These are phyloP conservation scores for Neospora caninum DNA, from an alignment of 169 alveolate species.

Conservation along the genomic window DNA sequence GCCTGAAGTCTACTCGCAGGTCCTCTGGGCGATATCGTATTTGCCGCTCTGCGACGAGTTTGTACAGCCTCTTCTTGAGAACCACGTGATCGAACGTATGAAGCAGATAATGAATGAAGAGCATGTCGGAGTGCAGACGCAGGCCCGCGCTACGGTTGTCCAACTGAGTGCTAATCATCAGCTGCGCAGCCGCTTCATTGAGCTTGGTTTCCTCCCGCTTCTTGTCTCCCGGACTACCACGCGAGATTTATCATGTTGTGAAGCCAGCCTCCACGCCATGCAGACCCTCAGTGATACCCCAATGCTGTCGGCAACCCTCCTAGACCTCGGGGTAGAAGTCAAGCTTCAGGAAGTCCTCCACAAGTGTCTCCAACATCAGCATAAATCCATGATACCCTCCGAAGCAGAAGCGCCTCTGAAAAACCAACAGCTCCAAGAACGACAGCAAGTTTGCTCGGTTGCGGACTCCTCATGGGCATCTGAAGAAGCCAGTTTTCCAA, in stretches of 20 bases:
- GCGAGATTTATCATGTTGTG: neutral
- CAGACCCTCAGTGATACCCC: constrained; percentile 11
- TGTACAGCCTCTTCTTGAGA: constrained; percentile 4
- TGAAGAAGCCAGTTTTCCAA: neutral
- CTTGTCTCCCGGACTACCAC: constrained; percentile 16
- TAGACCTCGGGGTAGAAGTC: constrained; percentile 30
- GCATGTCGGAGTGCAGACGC: constrained; percentile 14
- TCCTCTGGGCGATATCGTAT: constrained; percentile 21
- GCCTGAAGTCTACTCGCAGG: constrained; percentile 28
- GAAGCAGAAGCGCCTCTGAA: no score
- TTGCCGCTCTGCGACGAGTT: constrained; percentile 27
- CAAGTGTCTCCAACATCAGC: neutral
- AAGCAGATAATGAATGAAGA: constrained; percentile 3
- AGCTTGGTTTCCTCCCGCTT: constrained; percentile 12
- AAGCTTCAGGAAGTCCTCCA: constrained; percentile 22
- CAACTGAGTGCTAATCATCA: neutral
- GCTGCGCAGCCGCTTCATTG: neutral
- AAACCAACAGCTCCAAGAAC: neutral
- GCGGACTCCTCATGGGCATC: neutral
- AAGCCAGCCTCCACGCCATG: constrained; percentile 28
- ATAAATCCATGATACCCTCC: neutral
- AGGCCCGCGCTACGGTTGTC: constrained; percentile 8
- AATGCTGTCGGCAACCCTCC: neutral
- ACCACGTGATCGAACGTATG: neutral
- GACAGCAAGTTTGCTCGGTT: neutral